Conservation (phyloP, 2,329 filamentous ascomycete genomes). For the Septoria petroselini region DNA sequence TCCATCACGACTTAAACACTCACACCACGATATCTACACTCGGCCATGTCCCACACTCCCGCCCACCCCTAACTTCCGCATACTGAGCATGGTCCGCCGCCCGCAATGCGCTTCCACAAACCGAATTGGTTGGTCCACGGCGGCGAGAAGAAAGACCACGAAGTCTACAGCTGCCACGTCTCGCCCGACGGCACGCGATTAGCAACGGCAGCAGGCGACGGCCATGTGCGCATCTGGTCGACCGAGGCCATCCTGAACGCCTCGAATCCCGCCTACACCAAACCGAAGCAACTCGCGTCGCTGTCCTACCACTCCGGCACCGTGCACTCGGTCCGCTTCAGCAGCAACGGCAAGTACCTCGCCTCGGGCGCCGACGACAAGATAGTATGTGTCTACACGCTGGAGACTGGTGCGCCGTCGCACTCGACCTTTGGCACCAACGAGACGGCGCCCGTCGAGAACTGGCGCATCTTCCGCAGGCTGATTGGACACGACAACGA, state of each 20-base stretch:
- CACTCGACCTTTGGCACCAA: conserved; percentile 78
- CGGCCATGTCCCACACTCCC: background rate
- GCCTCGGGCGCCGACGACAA: conserved; percentile 98
- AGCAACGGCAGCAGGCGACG: conserved; percentile 93
- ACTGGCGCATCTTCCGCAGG: conserved; percentile 93
- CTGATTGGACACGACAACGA: conserved; percentile 97
- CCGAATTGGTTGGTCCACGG: conserved; percentile 94
- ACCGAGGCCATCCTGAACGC: conserved; percentile 88
- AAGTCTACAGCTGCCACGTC: conserved; percentile 97
- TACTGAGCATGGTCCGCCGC: conserved; percentile 5
- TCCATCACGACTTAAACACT: no score
- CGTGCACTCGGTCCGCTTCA: conserved; percentile 95
- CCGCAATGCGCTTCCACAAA: conserved; percentile 67
- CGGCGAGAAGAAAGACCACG: conserved; percentile 96
- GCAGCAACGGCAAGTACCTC: conserved; percentile 88
- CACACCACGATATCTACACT: background rate
- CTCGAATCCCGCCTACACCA: conserved; percentile 65
- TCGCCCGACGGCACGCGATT: conserved; percentile 90
- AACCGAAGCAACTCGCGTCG: conserved; percentile 89
- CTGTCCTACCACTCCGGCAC: conserved; percentile 98
- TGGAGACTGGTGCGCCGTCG: conserved; percentile 76
- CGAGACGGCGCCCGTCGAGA: conserved; percentile 89
- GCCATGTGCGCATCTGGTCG: conserved; percentile 96
- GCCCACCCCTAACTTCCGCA: background rate
- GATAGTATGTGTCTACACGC: conserved; percentile 94